Evolutionary conservation across 116 monocot genomes (phyloP).

Genomic region (Dioscorea cayenensis): DNA sequence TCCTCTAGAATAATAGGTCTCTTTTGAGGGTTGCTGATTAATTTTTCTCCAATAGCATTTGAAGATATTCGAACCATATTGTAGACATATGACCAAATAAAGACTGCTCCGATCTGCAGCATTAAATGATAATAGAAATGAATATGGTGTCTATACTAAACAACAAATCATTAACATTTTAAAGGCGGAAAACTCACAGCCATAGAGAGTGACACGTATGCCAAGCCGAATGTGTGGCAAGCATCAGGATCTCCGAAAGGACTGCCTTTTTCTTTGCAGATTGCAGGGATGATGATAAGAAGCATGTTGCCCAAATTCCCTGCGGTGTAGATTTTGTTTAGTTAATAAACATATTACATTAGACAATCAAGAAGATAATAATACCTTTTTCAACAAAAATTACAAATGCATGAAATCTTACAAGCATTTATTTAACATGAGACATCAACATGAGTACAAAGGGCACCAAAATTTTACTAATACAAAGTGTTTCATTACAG

Average conservation of each 20-base stretch:
- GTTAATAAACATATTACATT: not conserved
- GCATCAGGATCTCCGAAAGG: constrained; percentile 51
- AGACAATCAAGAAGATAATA: not conserved
- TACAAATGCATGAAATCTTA: not conserved
- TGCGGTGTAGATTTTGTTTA: constrained; percentile 2
- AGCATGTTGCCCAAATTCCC: constrained; percentile 58
- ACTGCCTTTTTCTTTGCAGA: constrained; percentile 60
- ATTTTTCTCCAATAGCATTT: constrained; percentile 1
- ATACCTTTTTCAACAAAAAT: not conserved
- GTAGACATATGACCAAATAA: constrained; percentile 51
- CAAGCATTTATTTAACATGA: not conserved
- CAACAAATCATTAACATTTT: too few species aligned
- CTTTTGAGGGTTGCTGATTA: not conserved
- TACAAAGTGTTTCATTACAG: not conserved
- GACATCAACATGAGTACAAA: not conserved
- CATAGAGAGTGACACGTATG: constrained; percentile 59
- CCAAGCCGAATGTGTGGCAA: constrained; percentile 37
- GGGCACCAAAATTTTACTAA: not conserved
- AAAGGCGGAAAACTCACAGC: constrained; percentile 29
- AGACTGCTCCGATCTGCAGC: constrained; percentile 41
- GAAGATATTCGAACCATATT: constrained; percentile 35
- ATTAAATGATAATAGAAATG: not conserved
- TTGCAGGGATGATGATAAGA: constrained; percentile 48
- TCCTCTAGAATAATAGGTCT: constrained; percentile 5
- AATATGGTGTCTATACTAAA: too few species aligned